Evolutionary conservation across 805 yeast species (phyloP).

Genomic region (Cephaloascus fragrans): DNA sequence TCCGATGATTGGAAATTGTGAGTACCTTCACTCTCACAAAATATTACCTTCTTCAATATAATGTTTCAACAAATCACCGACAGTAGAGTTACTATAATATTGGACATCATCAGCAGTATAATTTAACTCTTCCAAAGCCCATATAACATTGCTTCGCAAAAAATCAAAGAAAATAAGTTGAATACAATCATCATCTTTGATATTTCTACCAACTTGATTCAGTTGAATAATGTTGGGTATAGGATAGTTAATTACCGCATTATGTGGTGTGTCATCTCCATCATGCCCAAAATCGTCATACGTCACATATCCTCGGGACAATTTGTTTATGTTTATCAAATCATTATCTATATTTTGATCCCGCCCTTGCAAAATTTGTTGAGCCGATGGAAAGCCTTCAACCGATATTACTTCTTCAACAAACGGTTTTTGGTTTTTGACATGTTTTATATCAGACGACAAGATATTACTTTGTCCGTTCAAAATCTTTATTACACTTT

Average conservation of each 20-base stretch:
- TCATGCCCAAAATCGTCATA: conserved; percentile 73
- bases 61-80: background rate
- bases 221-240: conserved; percentile 76
- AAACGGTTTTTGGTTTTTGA: background rate
- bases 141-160: conserved; percentile 29
- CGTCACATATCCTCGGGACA: conserved; percentile 69
- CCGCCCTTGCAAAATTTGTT: background rate
- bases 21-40: too few relatives aligned
- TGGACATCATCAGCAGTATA: background rate
- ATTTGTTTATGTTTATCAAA: too few relatives aligned
- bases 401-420: background rate
- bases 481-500: conserved; percentile 39
- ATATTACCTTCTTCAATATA: background rate
- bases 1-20: too few relatives aligned
- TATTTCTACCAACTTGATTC: conserved; percentile 12
- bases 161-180: conserved; percentile 79
- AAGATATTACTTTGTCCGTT: conserved; percentile 45
- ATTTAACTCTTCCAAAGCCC: conserved; percentile 18
- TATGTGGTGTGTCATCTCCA: conserved; percentile 80
- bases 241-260: conserved; percentile 43
- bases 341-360: too few relatives aligned
- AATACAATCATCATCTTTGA: conserved; percentile 20
- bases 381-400: background rate
- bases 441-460: background rate
- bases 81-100: background rate